Evolutionary conservation across 2,329 filamentous ascomycete genomes (phyloP).

Genomic region (Botrytis medusae): DNA sequence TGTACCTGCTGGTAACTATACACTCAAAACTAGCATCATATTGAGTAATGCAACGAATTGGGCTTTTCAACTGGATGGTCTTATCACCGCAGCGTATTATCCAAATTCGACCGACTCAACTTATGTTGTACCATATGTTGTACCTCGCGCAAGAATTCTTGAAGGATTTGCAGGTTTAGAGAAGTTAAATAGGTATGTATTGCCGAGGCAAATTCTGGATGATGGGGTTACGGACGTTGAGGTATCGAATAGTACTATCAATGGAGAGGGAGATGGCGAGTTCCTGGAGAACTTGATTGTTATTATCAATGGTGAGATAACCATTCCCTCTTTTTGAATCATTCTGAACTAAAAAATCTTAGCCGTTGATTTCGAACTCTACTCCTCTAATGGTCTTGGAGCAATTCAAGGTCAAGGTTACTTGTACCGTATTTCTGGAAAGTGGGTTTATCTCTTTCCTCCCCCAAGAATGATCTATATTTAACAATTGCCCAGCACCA

Average conservation of each 20-base stretch:
- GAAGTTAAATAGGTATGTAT: slow-evolving; percentile 13
- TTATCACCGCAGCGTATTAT: slow-evolving; percentile 47
- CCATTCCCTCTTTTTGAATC: slow-evolving; percentile 21
- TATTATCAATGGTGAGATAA: slow-evolving; percentile 43
- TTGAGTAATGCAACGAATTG: slow-evolving; percentile 49
- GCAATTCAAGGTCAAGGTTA: slow-evolving; percentile 55
- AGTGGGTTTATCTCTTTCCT: neutral
- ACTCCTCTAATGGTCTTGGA: slow-evolving; percentile 51
- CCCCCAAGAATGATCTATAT: slow-evolving; percentile 38
- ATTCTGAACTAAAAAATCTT: slow-evolving; percentile 31
- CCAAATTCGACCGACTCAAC: neutral
- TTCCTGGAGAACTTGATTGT: slow-evolving; percentile 49
- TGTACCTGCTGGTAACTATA: slow-evolving; percentile 42
- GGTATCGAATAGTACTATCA: slow-evolving; percentile 14
- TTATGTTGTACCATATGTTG: slow-evolving; percentile 15
- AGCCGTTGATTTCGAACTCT: slow-evolving; percentile 53
- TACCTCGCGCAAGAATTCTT: slow-evolving; percentile 4
- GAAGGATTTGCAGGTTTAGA: slow-evolving; percentile 43
- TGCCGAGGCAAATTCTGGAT: neutral
- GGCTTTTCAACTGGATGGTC: slow-evolving; percentile 54
- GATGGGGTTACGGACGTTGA: slow-evolving; percentile 42
- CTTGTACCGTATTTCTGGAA: slow-evolving; percentile 40
- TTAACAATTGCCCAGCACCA: slow-evolving; percentile 40
- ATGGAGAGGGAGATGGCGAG: slow-evolving; percentile 27
- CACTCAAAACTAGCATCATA: slow-evolving; percentile 50